Evolutionary conservation across 441 rosid species (phyloP), one percentile per base, ranked within the genome.

Genomic region (Theobroma grandiflorum): DNA sequence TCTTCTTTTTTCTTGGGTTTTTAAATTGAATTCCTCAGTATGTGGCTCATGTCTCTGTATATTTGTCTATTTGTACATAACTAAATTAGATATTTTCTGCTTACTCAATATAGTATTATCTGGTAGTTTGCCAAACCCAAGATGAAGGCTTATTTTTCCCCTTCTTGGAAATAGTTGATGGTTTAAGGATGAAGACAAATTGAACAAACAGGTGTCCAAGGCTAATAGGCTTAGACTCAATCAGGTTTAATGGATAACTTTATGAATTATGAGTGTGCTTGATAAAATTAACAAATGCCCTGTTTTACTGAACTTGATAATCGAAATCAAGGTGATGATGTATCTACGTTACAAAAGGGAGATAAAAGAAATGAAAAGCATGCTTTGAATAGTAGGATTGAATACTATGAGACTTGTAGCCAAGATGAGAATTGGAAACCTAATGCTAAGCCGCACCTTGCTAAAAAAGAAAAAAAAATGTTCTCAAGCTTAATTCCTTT

Each of bases 1-100:
- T 7, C 12, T 2, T 62, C 76, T 18, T 9, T 70, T 20, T 42
- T n/a, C 40, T 33, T 50, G 49, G 11, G 74, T 53, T 37, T 70
- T 55, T 69, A 14, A 45, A 63, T 64, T 50, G 47, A 63, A 57
- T 59, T 71, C 71, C 53, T 71, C 22, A 50, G 58, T 50, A 14
- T 40, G 31, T 26, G 31, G 31, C 1, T 26, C 31, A 26, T 65
- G 14, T 67, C 66, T 31, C 59, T 1, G 42, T 16, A 42, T n/a
- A 16, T 66, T 3, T 26, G 31, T 26, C 31, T 1, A 26, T 26
- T 40, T 10, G 31, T 38, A 40, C 31, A 31, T 10, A 38, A 4
- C 45, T 16, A 15, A 31, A 1, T 3, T 40, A 65, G 5, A 18
- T 76, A 52, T 22, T 50, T 63, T 65, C 31, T 38, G 8, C 49